Base-by-base conservation (phyloP, 2,329 filamentous ascomycete species). In the Elsinoe ampelina region DNA sequence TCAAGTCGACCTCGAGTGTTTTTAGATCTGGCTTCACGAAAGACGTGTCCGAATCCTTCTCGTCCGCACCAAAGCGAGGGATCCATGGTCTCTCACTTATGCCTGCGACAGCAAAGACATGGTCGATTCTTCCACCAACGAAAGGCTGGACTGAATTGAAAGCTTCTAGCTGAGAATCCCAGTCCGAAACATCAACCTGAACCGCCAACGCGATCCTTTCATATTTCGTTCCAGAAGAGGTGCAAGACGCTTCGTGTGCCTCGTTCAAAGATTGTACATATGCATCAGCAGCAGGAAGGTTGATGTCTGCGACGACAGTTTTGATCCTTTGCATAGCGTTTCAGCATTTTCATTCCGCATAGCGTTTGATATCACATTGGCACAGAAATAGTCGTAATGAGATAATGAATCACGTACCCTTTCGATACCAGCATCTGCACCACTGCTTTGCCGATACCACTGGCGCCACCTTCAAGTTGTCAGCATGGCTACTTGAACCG, bases 231-330 rank as follows among this genome's bases (percentile, higher is more conserved):
- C 6, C 32, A 17, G 34, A 38, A 20, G 55, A 41, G 11, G 47
- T n/a, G 8, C 26, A 56, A 22, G 20, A 34, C 12, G n/a, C 30
- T 2, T 15, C 6, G 17, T 17, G 34, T 19, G 50, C 12, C 15
- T 52, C 52, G 36, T 65, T 62, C 36, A 68, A 60, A 3, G 55
- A 15, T 13, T 55, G 35, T n/a, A 65, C 66, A 5, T 68, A 58
- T n/a, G 61, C 17, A 57, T 67, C 32, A 7, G 67, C 64, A 7
- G 59, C 61, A 19, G 58, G 8, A n/a, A 66, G 57, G 58, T 72
- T 65, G 32, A 61, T 59, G 58, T 74, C 72, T 30, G 79, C 70
- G 2, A 78, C 71, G 59, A 79, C 75, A 11, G 74, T 76, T 43
- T 62, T 45, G 20, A 45, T 22, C 10, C 39, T 30, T 30, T 58